Conservation (phyloP, 805 yeast species). For the Debaryomyces tyrocola region DNA sequence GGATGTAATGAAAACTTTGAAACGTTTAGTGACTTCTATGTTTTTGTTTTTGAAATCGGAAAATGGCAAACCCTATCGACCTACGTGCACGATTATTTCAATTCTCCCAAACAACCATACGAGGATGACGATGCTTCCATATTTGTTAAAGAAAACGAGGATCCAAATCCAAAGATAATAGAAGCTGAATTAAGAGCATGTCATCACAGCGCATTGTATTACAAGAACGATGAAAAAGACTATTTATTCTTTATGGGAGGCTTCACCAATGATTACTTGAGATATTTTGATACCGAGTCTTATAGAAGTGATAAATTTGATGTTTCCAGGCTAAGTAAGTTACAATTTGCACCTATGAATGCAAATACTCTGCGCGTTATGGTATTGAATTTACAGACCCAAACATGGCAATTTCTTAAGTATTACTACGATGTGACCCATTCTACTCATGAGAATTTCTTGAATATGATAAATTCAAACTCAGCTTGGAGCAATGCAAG, state of each 20-base stretch:
- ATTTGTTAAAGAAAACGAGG: slow-evolving; percentile 22
- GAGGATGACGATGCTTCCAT: slow-evolving; percentile 29
- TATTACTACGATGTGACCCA: slow-evolving; percentile 32
- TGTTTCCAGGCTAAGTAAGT: slow-evolving; percentile 30
- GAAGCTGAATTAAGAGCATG: slow-evolving; percentile 45
- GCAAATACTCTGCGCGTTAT: slow-evolving; percentile 31
- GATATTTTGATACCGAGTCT: slow-evolving; percentile 28
- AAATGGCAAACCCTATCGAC: slow-evolving; percentile 35
- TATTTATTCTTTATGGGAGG: slow-evolving; percentile 42
- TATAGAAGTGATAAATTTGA: slow-evolving; percentile 36
- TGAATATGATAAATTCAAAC: slow-evolving; percentile 16
- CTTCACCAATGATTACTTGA: slow-evolving; percentile 34
- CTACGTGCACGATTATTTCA: slow-evolving; percentile 35
- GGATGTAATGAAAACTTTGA: slow-evolving; percentile 33
- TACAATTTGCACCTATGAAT: slow-evolving; percentile 27
- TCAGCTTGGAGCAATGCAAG: slow-evolving; percentile 28
- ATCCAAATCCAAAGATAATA: slow-evolving; percentile 24
- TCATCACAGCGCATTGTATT: slow-evolving; percentile 38
- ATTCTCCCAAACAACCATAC: slow-evolving; percentile 21
- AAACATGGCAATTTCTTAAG: slow-evolving; percentile 39
- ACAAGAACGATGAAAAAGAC: slow-evolving; percentile 31
- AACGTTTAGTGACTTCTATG: slow-evolving; percentile 32
- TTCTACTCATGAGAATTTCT: slow-evolving; percentile 20
- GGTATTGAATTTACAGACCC: slow-evolving; percentile 37
- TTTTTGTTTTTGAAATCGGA: slow-evolving; percentile 32